Base-by-base conservation (phyloP, 495 filamentous ascomycete species). In the Penicillium arizonense region DNA sequence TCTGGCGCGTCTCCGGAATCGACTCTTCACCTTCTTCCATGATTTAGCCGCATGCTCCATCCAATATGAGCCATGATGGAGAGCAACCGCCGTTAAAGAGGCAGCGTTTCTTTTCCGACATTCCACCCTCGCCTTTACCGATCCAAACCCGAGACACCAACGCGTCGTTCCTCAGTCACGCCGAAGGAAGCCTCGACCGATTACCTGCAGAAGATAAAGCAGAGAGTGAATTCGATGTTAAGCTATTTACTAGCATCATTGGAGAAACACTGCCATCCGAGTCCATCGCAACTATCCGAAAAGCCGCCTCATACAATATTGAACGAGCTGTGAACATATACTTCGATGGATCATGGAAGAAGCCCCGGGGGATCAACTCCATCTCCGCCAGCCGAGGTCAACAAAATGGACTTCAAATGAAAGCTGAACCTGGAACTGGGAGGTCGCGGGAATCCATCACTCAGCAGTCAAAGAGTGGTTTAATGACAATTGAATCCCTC, bases 291-390 rank as follows among this genome's bases (percentile, higher is more conserved):
- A 70, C 70, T 34, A 78, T 91, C 26, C 74, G 72, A 28, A 63
- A 76, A n/a, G 75, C 77, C n/a, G 82, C 87, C 12, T 81, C 78
- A 4, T 75, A 81, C 51, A 73, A 86, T 52, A 64, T 90, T 8
- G 83, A 88, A 61, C 73, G 78, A 58, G 88, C 87, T 7, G 80
- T 91, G 48, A 88, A 89, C 58, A 88, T 96, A 72, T 98, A 91
- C 63, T 86, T 96, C 44, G 94, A 98, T 58, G 93, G 92, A 12
- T 96, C 91, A 5, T 97, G 90, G 90, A 92, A 87, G 59, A 81
- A 66, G 1, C 57, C 74, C 2, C 14, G 47, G 2, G 53, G 53
- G 14, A 58, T 38, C 2, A 50, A 28, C 12, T 13, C 32, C 12
- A 55, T 57, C 28, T 44, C 46, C 7, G 55, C 51, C 4, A 21